Conservation (phyloP, 805 yeast species). For the Saccharomycopsis oosterbeekiorum region DNA sequence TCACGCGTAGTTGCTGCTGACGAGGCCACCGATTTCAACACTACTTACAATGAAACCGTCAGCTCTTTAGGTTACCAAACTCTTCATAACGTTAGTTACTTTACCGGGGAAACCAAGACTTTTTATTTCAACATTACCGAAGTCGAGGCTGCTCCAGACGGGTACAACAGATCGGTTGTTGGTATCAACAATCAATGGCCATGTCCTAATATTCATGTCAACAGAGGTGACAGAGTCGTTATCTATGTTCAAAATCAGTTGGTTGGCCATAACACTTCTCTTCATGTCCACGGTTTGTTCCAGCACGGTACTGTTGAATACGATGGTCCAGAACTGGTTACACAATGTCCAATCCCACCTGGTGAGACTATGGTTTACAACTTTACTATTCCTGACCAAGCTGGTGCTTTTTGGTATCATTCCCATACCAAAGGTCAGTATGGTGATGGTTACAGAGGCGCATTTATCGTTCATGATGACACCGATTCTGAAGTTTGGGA, state of each 20-base stretch:
- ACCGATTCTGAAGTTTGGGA: slow-evolving; percentile 40
- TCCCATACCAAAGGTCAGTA: slow-evolving; percentile 86
- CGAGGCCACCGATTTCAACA: slow-evolving; percentile 1
- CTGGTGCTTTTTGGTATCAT: slow-evolving; percentile 95
- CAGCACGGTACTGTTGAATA: slow-evolving; percentile 55
- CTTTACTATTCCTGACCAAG: slow-evolving; percentile 74
- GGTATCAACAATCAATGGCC: slow-evolving; percentile 54
- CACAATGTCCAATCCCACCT: slow-evolving; percentile 90
- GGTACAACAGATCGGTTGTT: slow-evolving; percentile 32
- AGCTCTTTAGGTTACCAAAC: slow-evolving; percentile 1
- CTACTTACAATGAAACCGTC: slow-evolving; percentile 1
- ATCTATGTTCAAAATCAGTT: slow-evolving; percentile 71
- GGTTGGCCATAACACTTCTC: slow-evolving; percentile 52
- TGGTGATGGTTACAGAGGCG: slow-evolving; percentile 87
- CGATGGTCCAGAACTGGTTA: slow-evolving; percentile 88
- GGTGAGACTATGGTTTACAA: slow-evolving; percentile 69
- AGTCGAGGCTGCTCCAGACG: slow-evolving; percentile 29
- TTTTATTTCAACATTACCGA: slow-evolving; percentile 16
- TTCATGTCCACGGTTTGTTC: slow-evolving; percentile 94
- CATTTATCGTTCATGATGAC: slow-evolving; percentile 64
- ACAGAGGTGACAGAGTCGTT: slow-evolving; percentile 69
- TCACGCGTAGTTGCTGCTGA: not conserved
- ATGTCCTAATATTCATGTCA: slow-evolving; percentile 72
- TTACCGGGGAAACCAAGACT: slow-evolving; percentile 15
- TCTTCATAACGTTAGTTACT: slow-evolving; percentile 4